Evolutionary conservation across 768 basidiomycete genomes (phyloP), one percentile per base, ranked within the genome.

Genomic region (Calocybe cyanea): DNA sequence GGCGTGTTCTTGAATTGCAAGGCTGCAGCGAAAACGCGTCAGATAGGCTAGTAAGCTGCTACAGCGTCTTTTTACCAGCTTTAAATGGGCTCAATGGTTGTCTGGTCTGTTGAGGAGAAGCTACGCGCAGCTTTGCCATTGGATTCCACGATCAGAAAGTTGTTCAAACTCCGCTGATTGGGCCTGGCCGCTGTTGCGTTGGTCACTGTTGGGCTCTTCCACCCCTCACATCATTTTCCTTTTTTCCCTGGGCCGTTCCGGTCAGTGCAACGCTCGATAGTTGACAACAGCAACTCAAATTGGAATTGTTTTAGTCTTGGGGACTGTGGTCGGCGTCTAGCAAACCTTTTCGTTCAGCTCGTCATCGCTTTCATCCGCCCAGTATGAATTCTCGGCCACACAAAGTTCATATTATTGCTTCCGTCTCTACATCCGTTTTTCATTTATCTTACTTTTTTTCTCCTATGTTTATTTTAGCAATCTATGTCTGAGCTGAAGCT

Each of bases 401-500:
- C 64, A 87, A 87, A 66, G 77, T 76, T 50, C 53, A 68, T 57
- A 30, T 43, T 37, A 49, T 6, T 28, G 11, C 25, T 28, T 28
- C 25, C 25, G 25, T 28, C 11, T 5, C 5, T 28, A 28, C 5
- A 28, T 28, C 11, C 11, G 25, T 6, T 28, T 6, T 5, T 6
- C 5, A 28, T 28, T 28, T 28, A 6, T 28, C 11, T 28, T 6
- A 35, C 7, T 35, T 35, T 35, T 5, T 35, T n/a, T n/a, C 17
- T 38, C 20, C 9, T n/a, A n/a, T n/a, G n/a, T n/a, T n/a, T n/a
- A n/a, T 57, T 46, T 39, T 58, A 79, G 78, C 92, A 93, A 78
- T 90, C 91, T 58, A 95, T 97, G 92, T 90, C 89, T 40, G 94
- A 96, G 78, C 87, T 96, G 62, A 96, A 95, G 79, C 83, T 96